Evolutionary conservation across 805 yeast species (phyloP), one percentile per base, ranked within the genome.

Genomic region (Teunomyces tritomae): DNA sequence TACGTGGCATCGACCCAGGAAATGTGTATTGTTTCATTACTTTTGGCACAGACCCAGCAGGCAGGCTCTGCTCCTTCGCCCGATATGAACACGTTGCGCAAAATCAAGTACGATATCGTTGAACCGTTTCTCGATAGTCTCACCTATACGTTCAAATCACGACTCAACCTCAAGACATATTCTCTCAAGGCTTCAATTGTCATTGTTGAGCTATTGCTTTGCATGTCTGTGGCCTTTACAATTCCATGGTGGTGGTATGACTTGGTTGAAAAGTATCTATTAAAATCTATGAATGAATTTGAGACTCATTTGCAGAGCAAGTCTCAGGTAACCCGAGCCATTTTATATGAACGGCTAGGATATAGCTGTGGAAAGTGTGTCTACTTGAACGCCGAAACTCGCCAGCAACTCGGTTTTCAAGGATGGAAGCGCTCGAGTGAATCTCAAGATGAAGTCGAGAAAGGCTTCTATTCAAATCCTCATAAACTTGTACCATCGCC

Each of bases 1-100:
- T 82, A 85, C 56, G 78, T 84, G 43, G 96, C 97, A 0, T 82
- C 95, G 0, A 74, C 86, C n/a, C 90, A 91, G 54, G 97, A 92
- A 64, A 87, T 89, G 86, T 84, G 88, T 56, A 87, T 91, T 0
- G 72, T 84, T 1, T 81, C 95, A 1, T 70, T 85, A 24, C 66
- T 91, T 4, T 73, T 92, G 65, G 90, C 73, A 3, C 77, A 73
- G 52, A 73, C 76, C 13, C 76, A 71, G 50, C 65, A 59, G 51
- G 49, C 51, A 13, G 26, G 45, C 14, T 37, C 40, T 72, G 9
- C 74, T 61, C 47, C 67, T 62, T 35, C 68, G 1, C 73, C 75
- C 1, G 74, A 71, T 52, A 64, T 52, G 62, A 74, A 64, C 60
- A 73, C 69, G 52, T 64, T 56, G 56, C 70, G 68, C 7, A 82